Base-by-base conservation (phyloP, 345 rosid species). In the Lumnitzera racemosa region DNA sequence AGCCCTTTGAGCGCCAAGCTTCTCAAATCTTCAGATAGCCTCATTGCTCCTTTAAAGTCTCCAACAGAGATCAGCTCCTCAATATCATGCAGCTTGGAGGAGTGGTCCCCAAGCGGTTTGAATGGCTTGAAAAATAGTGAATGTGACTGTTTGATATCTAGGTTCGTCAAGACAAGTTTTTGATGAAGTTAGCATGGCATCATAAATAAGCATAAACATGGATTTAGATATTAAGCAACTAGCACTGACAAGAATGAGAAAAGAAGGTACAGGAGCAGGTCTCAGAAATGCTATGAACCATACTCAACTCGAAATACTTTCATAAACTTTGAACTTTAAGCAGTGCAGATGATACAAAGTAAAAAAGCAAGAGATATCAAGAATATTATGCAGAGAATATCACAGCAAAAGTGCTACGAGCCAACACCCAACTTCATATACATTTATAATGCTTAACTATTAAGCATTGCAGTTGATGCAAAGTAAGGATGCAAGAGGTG, bases 1-100 rank as follows among this genome's bases (percentile, higher is more conserved):
- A 91, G 87, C 36, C 98, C 98, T 52, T 89, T 76, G 49, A 91
- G 79, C 15, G 98, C 87, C 83, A 83, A 76, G 76, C 81, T 75
- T 83, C 92, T 91, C 43, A 91, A 89, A 67, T 81, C 81, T 72
- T 85, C 76, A 17, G 86, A 75, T 58, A 68, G 77, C 75, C 68
- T 80, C 92, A 80, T 75, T 49, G 95, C 98, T 59, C 78, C 77
- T 70, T 76, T 80, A 67, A 80, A 85, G 67, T 77, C 78, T 71
- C 73, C 64, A 13, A 68, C 59, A 53, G 77, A 78, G 69, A 87
- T 76, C 56, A 80, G 80, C 62, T 70, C 75, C 74, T 91, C 98
- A 57, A 91, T 87, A 59, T 54, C 81, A 62, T 75, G 77, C 78
- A 89, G 49, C 43, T 63, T 17, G 54, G 81, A 63, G 46, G 82